Evolutionary conservation across 306 rosid species (phyloP).

Genomic region (Cajanus cajan): DNA sequence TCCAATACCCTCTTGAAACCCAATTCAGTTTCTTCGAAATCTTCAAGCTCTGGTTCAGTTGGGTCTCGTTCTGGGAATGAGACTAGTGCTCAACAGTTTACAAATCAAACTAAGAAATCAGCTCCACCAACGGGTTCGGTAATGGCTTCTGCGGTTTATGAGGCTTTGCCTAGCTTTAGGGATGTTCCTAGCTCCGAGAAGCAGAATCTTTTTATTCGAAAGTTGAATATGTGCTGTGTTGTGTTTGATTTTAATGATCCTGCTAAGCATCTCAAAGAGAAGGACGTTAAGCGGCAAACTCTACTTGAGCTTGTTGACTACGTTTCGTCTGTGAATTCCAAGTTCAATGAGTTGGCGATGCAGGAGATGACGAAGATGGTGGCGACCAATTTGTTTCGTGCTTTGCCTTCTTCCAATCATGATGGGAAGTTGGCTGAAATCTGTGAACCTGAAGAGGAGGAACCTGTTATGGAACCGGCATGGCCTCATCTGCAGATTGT

Average conservation of each 20-base stretch:
- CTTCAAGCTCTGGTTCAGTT: conserved; percentile 20
- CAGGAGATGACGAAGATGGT: conserved; percentile 61
- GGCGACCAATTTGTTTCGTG: conserved; percentile 51
- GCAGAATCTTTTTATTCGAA: conserved; percentile 48
- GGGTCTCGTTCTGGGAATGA: conserved; percentile 44
- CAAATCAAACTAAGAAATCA: conserved; percentile 42
- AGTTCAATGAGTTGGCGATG: conserved; percentile 54
- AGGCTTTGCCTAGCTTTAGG: conserved; percentile 55
- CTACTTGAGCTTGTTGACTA: conserved; percentile 66
- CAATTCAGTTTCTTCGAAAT: conserved; percentile 35
- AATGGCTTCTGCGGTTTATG: conserved; percentile 42
- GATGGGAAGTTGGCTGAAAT: conserved; percentile 44
- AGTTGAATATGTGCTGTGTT: conserved; percentile 54
- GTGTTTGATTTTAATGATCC: conserved; percentile 59
- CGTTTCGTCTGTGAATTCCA: conserved; percentile 40
- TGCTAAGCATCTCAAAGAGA: conserved; percentile 46
- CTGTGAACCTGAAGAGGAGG: conserved; percentile 60
- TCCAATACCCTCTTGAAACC: conserved; percentile 44
- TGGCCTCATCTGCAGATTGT: conserved; percentile 70
- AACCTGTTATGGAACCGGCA: conserved; percentile 55
- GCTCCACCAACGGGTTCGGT: conserved; percentile 20
- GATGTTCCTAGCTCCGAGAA: conserved; percentile 55
- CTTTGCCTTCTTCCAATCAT: conserved; percentile 44
- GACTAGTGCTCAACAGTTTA: conserved; percentile 23
- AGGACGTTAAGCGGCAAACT: conserved; percentile 55